Evolutionary conservation across 1,284 basidiomycete genomes (phyloP).

Genomic region (Ganoderma lucidum): DNA sequence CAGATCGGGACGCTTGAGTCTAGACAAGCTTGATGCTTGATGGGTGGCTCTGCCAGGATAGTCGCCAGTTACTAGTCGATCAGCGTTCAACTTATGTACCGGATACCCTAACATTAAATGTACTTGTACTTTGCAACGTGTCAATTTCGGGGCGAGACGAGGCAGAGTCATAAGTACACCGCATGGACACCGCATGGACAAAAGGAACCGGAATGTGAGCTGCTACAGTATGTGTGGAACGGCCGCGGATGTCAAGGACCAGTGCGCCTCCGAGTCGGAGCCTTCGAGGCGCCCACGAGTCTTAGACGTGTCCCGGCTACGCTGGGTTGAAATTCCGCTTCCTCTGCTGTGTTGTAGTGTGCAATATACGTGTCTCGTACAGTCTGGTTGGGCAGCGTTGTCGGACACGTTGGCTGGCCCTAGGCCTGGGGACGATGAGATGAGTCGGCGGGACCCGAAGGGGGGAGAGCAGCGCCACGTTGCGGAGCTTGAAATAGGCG

Average conservation of each 20-base stretch:
- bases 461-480: slow-evolving; percentile 34
- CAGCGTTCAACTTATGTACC: background rate
- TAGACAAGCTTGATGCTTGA: background rate
- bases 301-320: background rate
- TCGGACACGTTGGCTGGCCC: background rate
- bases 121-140: background rate
- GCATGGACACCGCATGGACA: background rate
- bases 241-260: background rate
- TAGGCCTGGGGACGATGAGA: background rate
- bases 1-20: slow-evolving; percentile 13
- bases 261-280: background rate
- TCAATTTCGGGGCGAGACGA: background rate
- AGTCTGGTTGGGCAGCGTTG: background rate
- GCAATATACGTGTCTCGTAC: background rate
- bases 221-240: background rate
- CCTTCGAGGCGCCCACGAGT: background rate
- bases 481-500: slow-evolving; percentile 39
- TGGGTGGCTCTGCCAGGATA: background rate
- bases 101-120: background rate
- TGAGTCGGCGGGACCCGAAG: slow-evolving; percentile 13
- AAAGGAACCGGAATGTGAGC: background rate
- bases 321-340: background rate
- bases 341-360: background rate
- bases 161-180: background rate
- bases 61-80: background rate